A percentile compares a stretch with the other conserved stretches of the same genome.
phyloP scores from a whole-genome alignment of 2,329 filamentous ascomycete species.

The Corinectria fuckeliana region DNA sequence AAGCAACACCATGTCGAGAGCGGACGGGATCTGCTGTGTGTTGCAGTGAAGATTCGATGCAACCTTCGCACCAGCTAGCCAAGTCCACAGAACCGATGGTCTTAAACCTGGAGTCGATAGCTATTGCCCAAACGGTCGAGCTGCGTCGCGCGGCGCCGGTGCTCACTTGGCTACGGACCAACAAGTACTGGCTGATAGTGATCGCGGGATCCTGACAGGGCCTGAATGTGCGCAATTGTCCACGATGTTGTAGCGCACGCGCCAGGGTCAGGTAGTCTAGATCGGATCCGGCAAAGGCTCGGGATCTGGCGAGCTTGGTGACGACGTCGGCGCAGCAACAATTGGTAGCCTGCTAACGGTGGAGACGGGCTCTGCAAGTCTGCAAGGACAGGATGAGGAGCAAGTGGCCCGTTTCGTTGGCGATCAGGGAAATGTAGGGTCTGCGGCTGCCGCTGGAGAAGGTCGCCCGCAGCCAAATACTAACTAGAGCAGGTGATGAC shows the following conservation, averaged over 20 bases:
- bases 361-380: conserved; percentile 28
- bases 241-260: conserved; percentile 36
- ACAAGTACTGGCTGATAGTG: conserved; percentile 37
- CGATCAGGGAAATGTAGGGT: conserved; percentile 23
- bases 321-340: conserved; percentile 38
- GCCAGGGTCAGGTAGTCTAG: conserved; percentile 34
- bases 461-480: conserved; percentile 29
- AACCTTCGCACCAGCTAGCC: conserved; percentile 21
- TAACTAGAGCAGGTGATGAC: conserved; percentile 35
- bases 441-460: conserved; percentile 36
- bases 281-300: conserved; percentile 35
- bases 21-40: conserved; percentile 16
- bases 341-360: conserved; percentile 30
- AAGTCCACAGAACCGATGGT: conserved; percentile 29
- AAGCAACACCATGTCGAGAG: conserved; percentile 1
- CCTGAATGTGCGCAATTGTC: conserved; percentile 30
- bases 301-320: conserved; percentile 37
- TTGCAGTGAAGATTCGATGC: conserved; percentile 23
- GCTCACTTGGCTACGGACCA: conserved; percentile 34
- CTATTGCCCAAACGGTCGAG: conserved; percentile 40
- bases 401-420: conserved; percentile 25
- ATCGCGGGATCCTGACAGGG: conserved; percentile 37
- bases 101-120: conserved; percentile 32
- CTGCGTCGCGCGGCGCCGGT: conserved; percentile 39
- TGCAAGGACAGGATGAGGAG: conserved; percentile 27